Percentiles rank a stretch among this genome's conserved stretches.
phyloP scores from a whole-genome alignment of 768 basidiomycete genomes.

The Rubroboletus pulcherrimus region DNA sequence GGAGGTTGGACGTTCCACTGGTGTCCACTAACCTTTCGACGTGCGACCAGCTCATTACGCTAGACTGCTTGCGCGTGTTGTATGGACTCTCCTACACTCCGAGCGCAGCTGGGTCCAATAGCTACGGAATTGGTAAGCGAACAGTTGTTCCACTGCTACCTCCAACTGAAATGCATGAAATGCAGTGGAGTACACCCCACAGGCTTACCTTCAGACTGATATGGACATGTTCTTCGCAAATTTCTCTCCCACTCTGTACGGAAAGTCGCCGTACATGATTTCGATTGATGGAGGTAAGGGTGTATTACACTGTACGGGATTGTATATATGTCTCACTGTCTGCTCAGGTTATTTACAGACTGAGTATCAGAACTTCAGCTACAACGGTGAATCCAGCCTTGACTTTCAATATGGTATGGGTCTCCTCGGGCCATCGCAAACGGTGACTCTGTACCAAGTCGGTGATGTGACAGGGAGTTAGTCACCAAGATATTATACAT shows the following conservation, averaged over 20 bases:
- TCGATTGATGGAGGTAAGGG: constrained; percentile 32
- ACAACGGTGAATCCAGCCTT: constrained; percentile 32
- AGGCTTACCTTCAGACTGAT: constrained; percentile 30
- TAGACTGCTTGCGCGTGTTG: constrained; percentile 29
- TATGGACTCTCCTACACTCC: constrained; percentile 21
- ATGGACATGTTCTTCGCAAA: constrained; percentile 30
- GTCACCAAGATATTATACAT: not conserved
- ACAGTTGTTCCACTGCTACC: not conserved
- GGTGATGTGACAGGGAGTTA: constrained; percentile 29
- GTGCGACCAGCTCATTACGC: constrained; percentile 30
- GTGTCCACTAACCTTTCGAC: constrained; percentile 6
- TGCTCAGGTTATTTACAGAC: constrained; percentile 28
- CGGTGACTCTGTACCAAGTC: constrained; percentile 30
- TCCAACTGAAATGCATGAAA: not conserved
- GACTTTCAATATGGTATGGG: constrained; percentile 32
- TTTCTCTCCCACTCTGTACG: constrained; percentile 23
- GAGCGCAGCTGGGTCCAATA: constrained; percentile 17
- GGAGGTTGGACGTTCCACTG: constrained; percentile 3
- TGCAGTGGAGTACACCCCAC: constrained; percentile 32
- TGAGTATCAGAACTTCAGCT: constrained; percentile 16
- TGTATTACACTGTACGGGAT: not conserved
- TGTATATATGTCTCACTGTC: not conserved
- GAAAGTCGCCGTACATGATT: constrained; percentile 24
- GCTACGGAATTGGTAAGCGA: constrained; percentile 28
- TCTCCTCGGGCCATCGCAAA: constrained; percentile 19